Base-by-base conservation (phyloP, 495 filamentous ascomycete genomes). In the Immersiella caudata region DNA sequence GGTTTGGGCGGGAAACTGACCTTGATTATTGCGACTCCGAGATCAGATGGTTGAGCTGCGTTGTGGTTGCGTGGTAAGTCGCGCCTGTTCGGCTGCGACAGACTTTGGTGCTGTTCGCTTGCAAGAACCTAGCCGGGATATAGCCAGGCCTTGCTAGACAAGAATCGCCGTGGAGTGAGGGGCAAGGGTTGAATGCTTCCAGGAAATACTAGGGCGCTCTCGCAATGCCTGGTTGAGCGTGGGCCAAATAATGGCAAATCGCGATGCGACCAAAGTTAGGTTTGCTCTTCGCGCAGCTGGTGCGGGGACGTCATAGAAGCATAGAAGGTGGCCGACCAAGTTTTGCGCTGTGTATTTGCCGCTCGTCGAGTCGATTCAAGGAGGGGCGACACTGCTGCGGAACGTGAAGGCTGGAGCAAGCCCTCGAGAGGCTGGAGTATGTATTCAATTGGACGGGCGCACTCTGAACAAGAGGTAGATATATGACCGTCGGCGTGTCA, bases 231-330 rank as follows among this genome's bases (percentile, higher is more conserved):
- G 2, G 56, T 11, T 22, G 9, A 22, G 18, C 21, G 11, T 11
- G 21, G 9, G 33, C 26, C 26, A 25, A 18, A 50, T 14, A 62
- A 22, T 25, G 22, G 52, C 40, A 46, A 21, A 49, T 57, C 16
- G 62, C 26, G 54, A 66, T 66, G 50, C 55, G 55, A 33, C 29
- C 14, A 66, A 33, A 18, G 46, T 63, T 33, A 57, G 54, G 24
- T 29, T 60, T 66, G 33, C 27, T 56, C 26, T 66, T 55, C 26
- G 33, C 58, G 25, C 2, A 51, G 29, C 26, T 21, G 36, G n/a
- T 21, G 40, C 55, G 24, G 55, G 55, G 52, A 59, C 64, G 52
- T 66, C 64, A 66, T 66, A 54, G 55, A 58, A 22, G 33, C 64
- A 66, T 66, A 54, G 55, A 58, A 22, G 33, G 55, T 54, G 54